A percentile compares a stretch with the other conserved stretches of the same genome.
phyloP scores from a whole-genome alignment of 1,284 basidiomycete species.

The Hemileia vastatrix region DNA sequence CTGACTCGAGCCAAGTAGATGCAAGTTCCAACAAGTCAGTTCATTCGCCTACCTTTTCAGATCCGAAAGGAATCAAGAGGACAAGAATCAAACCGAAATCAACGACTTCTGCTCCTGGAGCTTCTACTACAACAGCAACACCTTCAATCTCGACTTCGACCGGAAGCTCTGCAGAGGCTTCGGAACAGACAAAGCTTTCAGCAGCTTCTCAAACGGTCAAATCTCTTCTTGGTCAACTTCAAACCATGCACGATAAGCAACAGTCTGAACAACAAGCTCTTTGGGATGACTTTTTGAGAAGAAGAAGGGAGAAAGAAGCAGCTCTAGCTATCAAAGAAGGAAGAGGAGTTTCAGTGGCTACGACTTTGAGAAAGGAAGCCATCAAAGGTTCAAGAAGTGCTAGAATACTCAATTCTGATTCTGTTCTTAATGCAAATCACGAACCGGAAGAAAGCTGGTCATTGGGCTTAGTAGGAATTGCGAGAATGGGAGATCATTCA shows the following conservation, averaged over 20 bases:
- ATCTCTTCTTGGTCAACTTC: conserved; percentile 65
- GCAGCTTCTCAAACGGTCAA: conserved; percentile 66
- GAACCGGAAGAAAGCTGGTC: conserved; percentile 44
- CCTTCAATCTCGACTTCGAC: conserved; percentile 18
- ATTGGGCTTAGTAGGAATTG: conserved; percentile 62
- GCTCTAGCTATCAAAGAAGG: conserved; percentile 2
- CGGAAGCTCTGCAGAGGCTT: neutral
- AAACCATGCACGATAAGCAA: conserved; percentile 70
- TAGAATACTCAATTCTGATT: conserved; percentile 30
- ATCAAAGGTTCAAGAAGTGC: conserved; percentile 29
- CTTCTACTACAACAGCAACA: conserved; percentile 10
- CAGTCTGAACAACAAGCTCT: conserved; percentile 64
- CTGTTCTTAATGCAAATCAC: conserved; percentile 39
- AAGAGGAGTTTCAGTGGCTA: neutral
- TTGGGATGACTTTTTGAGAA: conserved; percentile 82
- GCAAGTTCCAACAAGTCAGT: conserved; percentile 32
- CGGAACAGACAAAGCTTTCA: conserved; percentile 5
- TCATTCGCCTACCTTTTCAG: conserved; percentile 19
- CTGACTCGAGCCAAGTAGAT: too few species aligned
- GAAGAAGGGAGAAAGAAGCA: conserved; percentile 34
- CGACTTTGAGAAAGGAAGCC: conserved; percentile 39
- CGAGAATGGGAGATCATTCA: conserved; percentile 66
- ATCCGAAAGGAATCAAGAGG: conserved; percentile 20
- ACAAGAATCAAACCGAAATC: conserved; percentile 26
- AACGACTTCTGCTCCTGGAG: conserved; percentile 29